Base-by-base conservation (phyloP, 495 filamentous ascomycete species). In the Friedmanniomyces endolithicus region DNA sequence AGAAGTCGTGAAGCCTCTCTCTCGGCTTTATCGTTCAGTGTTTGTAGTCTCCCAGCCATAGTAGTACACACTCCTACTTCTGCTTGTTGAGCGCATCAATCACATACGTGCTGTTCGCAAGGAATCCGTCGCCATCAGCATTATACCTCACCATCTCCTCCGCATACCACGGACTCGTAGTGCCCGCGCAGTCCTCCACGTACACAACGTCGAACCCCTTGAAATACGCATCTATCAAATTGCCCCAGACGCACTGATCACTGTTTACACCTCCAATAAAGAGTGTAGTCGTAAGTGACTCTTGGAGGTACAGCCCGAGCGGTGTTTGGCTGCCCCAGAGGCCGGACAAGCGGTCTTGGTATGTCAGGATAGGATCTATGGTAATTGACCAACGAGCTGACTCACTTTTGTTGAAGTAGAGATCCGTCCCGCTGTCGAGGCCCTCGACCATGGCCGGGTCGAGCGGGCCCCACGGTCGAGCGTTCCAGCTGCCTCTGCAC, bases 401-500 rank as follows among this genome's bases (percentile, higher is more conserved):
- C 55, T 49, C 34, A 61, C 59, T 65, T 58, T 70, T 70, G 60
- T 67, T 53, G 46, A 68, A 64, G 46, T 61, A 60, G n/a, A 67
- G 46, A 50, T 70, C 67, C 7, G 66, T 67, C 22, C 61, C 61
- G 9, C 33, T 29, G 1, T 52, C 61, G 11, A 66, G 46, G 12
- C 62, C 65, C 47, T 58, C 57, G 16, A 62, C 54, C 60, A 67
- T 59, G 20, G 58, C 48, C 20, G 61, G 53, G 43, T 65, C 60
- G 9, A 65, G 39, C 47, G 50, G 25, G 6, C 63, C 63, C 37
- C 53, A 63, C 49, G 66, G 63, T 19, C 53, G 51, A 23, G 68
- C 63, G 52, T 72, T 72, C 68, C 68, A 72, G 29, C 58, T 55
- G 16, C 64, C 68, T 7, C 65, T 53, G 64, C 65, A 67, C 11